phyloP scores from a whole-genome alignment of 495 filamentous ascomycete species.

The Talaromyces nanjingensis region DNA sequence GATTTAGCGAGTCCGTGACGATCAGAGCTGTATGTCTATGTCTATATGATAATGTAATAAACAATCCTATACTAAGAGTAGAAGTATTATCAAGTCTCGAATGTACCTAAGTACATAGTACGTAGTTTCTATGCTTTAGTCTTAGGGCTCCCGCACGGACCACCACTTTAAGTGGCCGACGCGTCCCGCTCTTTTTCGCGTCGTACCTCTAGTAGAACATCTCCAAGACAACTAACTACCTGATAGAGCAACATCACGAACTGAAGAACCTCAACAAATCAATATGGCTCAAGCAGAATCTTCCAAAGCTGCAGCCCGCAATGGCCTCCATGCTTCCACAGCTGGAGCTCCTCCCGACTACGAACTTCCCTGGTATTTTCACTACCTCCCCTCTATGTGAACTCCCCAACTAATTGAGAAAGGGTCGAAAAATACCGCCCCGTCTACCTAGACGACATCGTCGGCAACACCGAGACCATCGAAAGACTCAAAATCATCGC shows the following conservation, averaged over 20 bases:
- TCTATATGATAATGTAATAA: neutral
- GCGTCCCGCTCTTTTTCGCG: neutral
- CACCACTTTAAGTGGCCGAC: neutral
- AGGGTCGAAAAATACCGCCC: slow-evolving; percentile 99
- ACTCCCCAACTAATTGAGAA: slow-evolving; percentile 5
- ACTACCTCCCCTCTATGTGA: neutral
- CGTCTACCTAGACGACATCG: slow-evolving; percentile 88
- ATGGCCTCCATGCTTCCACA: slow-evolving; percentile 56
- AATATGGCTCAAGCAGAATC: slow-evolving; percentile 60
- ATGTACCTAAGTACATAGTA: no score
- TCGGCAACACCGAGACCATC: slow-evolving; percentile 95
- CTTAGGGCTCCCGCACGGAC: neutral
- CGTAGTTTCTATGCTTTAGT: no score
- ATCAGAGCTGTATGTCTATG: neutral
- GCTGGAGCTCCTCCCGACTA: slow-evolving; percentile 59
- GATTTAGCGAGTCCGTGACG: neutral
- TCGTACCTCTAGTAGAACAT: no score
- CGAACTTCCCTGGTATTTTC: slow-evolving; percentile 81
- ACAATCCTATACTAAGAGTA: no score
- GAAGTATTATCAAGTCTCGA: no score
- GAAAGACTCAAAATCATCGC: slow-evolving; percentile 98
- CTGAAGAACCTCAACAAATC: neutral
- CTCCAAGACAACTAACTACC: neutral
- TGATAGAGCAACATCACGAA: neutral
- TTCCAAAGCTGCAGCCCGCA: slow-evolving; percentile 64